Base-by-base conservation (phyloP, 176 grass and related monocot genomes). In the Dendrocalamus sinicus region DNA sequence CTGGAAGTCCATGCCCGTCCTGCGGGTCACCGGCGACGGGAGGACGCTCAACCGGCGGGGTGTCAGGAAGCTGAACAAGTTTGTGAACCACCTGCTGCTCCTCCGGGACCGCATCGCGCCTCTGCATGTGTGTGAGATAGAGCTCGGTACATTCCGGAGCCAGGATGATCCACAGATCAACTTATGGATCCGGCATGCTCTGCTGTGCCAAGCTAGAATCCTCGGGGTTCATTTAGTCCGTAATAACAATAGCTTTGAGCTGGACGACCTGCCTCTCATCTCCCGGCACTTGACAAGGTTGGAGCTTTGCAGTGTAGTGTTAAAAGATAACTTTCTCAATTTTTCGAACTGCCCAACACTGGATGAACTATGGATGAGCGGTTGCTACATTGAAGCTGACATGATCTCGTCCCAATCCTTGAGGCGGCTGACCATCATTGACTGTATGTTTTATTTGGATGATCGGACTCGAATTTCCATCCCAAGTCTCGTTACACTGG, bases 1-100 rank as follows among this genome's bases (percentile, higher is more conserved):
- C 78, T 87, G 86, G 86, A 82, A 67, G 78, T 82, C 78, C 50
- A 58, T 82, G 51, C 61, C 86, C 0, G 9, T 46, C 20, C 70
- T 87, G 60, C 78, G 50, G 48, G 8, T 87, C 24, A 58, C 47
- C 19, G 14, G 26, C 8, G 26, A 84, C 7, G 70, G 70, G 28
- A 84, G 70, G 55, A 35, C 9, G 19, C 52, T 78, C 12, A 47
- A 70, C 65, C n/a, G 41, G 65, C 51, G 8, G 4, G 83, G 65
- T 7, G 52, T 86, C 26, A 86, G 48, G 24, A 59, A 28, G 65
- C 40, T 78, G 52, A 86, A 78, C 65, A 61, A 1, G 41, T 78
- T 78, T 10, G 53, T 86, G 40, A 50, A 78, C 16, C 40, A 70
- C 23, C 52, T 85, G 51, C 26, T 85, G 12, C 74, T 86, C 24